Conservation (phyloP, 2,329 filamentous ascomycete species). For the Exophiala calicioides region DNA sequence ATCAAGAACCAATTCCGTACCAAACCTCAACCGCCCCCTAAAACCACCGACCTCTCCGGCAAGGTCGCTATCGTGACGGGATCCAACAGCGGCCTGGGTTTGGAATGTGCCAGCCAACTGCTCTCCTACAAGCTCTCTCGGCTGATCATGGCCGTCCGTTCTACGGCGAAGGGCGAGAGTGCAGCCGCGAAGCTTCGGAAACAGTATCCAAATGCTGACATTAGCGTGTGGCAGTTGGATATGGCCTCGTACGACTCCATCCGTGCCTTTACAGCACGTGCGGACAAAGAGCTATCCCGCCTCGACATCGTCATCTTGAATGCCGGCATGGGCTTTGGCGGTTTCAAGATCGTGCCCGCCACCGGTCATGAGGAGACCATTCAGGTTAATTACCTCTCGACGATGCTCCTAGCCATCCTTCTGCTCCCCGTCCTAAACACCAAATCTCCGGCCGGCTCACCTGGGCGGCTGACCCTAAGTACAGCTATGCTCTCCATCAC, state of each 20-base stretch:
- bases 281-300: conserved; percentile 2
- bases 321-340: conserved; percentile 40
- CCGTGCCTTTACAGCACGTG: conserved; percentile 34
- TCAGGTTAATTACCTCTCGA: conserved; percentile 38
- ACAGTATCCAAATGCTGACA: conserved; percentile 40
- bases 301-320: conserved; percentile 52
- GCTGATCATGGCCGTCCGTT: conserved; percentile 53
- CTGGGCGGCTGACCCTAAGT: conserved; percentile 24
- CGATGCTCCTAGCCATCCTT: conserved; percentile 31
- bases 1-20: conserved; percentile 30
- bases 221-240: conserved; percentile 52
- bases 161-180: conserved; percentile 43
- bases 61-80: conserved; percentile 54
- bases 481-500: conserved; percentile 26
- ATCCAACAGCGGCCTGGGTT: conserved; percentile 52
- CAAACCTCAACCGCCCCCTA: conserved; percentile 23
- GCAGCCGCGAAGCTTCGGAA: conserved; percentile 41
- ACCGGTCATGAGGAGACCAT: conserved; percentile 42
- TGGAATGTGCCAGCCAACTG: conserved; percentile 47
- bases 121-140: conserved; percentile 42
- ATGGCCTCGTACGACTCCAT: conserved; percentile 43
- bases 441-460: conserved; percentile 14
- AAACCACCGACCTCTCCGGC: conserved; percentile 33
- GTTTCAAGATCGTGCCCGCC: conserved; percentile 21
- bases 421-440: conserved; percentile 32